Percentiles rank a stretch among this genome's conserved stretches.
Conservation (phyloP, 306 rosid genomes). For the Begonia fuchsioides region DNA sequence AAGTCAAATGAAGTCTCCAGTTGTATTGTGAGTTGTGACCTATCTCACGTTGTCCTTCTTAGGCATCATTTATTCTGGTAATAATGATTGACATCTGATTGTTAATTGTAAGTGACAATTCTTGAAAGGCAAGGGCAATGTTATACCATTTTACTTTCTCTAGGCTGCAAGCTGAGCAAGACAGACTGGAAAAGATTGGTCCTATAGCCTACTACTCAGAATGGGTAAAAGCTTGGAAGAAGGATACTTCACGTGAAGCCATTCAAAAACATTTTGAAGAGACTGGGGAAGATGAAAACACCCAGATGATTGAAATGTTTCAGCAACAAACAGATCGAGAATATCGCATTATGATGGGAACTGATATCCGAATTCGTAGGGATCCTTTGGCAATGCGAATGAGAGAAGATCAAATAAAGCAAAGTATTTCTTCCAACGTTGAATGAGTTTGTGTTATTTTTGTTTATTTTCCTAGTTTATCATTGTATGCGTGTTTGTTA, state of each 20-base stretch:
- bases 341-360: conserved; percentile 97
- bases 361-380: conserved; percentile 70
- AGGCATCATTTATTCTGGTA: too few species aligned
- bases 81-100: too few species aligned
- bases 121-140: too few species aligned
- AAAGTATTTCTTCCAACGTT: conserved; percentile 51
- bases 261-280: conserved; percentile 84
- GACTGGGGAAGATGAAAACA: conserved; percentile 77
- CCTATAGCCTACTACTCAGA: conserved; percentile 74
- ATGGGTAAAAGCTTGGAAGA: conserved; percentile 92
- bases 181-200: conserved; percentile 51
- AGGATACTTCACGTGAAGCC: conserved; percentile 72
- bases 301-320: conserved; percentile 80
- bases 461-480: conserved; percentile 1
- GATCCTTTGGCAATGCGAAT: conserved; percentile 96
- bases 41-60: too few species aligned
- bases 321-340: conserved; percentile 72
- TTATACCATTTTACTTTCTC: conserved; percentile 1
- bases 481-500: too few species aligned
- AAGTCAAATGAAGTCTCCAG: too few species aligned
- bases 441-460: conserved; percentile 16
- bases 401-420: conserved; percentile 90
- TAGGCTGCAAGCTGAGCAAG: conserved; percentile 83
- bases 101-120: too few species aligned
- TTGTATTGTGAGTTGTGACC: too few species aligned